Percentiles rank a stretch among this genome's conserved stretches.
These are phyloP conservation scores for Trametes polyzona DNA, from an alignment of 1,284 basidiomycete species.

Conservation along the genomic window DNA sequence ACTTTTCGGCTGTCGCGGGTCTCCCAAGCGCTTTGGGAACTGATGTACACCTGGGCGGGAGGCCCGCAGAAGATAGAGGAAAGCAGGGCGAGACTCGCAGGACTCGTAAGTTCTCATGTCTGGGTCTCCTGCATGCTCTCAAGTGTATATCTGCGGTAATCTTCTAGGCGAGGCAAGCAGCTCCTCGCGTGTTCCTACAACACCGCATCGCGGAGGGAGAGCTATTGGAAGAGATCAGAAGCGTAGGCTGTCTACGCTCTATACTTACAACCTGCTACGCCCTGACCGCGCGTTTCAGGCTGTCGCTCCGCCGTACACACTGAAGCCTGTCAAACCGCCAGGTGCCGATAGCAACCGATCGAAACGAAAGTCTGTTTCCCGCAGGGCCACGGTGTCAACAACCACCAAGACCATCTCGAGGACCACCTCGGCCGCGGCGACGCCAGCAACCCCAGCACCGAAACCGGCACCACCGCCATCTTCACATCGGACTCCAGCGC, in stretches of 20 bases:
- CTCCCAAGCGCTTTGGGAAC: conserved; percentile 53
- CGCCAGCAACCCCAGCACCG: no score
- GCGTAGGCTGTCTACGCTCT: conserved; percentile 40
- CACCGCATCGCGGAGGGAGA: conserved; percentile 59
- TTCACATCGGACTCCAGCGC: no score
- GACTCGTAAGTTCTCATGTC: conserved; percentile 40
- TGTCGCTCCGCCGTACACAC: conserved; percentile 49
- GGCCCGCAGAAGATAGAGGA: conserved; percentile 49
- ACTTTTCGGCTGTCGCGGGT: conserved; percentile 52
- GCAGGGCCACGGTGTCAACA: conserved; percentile 31
- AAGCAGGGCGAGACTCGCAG: conserved; percentile 44
- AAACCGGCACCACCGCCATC: no score
- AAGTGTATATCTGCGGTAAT: neutral
- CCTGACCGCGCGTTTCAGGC: conserved; percentile 39
- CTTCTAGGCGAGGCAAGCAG: conserved; percentile 38
- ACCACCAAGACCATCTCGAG: no score
- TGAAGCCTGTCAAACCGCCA: conserved; percentile 54
- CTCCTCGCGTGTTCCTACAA: conserved; percentile 55
- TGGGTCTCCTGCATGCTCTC: neutral
- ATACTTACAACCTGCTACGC: neutral
- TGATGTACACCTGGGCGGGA: conserved; percentile 61
- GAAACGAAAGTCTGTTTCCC: conserved; percentile 31
- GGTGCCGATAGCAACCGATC: conserved; percentile 32
- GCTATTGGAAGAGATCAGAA: conserved; percentile 59
- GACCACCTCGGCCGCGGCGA: no score